Conservation (phyloP, 805 yeast genomes). For the Teunomyces barrocoloradensis region DNA sequence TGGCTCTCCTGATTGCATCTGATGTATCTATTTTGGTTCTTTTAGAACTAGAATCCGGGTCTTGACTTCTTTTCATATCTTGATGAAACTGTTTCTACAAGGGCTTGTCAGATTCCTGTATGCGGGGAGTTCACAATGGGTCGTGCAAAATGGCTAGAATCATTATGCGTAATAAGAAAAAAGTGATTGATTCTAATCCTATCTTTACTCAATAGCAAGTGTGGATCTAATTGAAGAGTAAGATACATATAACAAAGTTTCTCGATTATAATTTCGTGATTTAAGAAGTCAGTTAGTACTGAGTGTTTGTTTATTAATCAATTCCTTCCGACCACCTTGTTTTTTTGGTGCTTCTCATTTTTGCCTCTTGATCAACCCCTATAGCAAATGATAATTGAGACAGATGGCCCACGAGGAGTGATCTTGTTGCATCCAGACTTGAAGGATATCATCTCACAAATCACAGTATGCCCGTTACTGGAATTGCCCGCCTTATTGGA, state of each 20-base stretch:
- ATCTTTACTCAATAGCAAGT: neutral
- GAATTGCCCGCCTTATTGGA: constrained; percentile 42
- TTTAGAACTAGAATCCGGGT: neutral
- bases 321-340: neutral
- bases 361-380: neutral
- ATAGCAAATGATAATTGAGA: constrained; percentile 29
- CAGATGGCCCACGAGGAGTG: constrained; percentile 26
- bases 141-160: constrained; percentile 2
- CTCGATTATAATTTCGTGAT: neutral
- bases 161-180: neutral
- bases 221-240: neutral
- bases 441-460: constrained; percentile 29
- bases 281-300: neutral
- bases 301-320: neutral
- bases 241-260: neutral
- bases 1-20: constrained; percentile 10
- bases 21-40: neutral
- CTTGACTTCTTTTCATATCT: constrained; percentile 2
- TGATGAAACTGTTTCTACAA: neutral
- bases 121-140: neutral
- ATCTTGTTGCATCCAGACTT: constrained; percentile 28
- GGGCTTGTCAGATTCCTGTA: neutral
- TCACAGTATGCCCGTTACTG: constrained; percentile 34
- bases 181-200: neutral
- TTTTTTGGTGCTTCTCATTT: neutral